Evolutionary conservation across 73 alveolate genomes (phyloP), one percentile per base, ranked within the genome.

Genomic region (Paramecium pentaurelia): DNA sequence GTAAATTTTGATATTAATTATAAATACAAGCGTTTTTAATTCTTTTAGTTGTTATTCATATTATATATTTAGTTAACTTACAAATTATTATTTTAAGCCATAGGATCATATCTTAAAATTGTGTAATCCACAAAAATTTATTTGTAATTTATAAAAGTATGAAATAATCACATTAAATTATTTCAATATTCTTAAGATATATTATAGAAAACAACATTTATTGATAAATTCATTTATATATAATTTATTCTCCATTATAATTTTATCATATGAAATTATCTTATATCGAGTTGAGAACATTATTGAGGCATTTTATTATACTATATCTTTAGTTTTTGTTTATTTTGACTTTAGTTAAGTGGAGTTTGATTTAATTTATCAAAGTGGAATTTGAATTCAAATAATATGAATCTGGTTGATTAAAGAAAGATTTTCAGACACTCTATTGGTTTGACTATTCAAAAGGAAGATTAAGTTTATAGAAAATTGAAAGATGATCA

Each of bases 401-500:
- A 34, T 18, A 12, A 8, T 71, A 8, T 10, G 40, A 9, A 9
- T 6, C 30, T 11, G 28, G 28, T 36, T 71, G 95, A 92, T 6
- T 30, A 44, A n/a, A 42, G 96, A 11, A 51, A 68, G 27, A 18
- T 95, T 9, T 60, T 27, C 32, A 47, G 93, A 86, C 59, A 87
- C 75, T 80, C 95, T 8, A 71, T 96, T 8, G 95, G 95, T 45
- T 42, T 96, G 16, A 83, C 49, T 71, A 84, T 38, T 42, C 93
- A 0, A 77, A 84, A n/a, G 92, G 94, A 20, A 96, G 25, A 73
- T 97, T 3, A 95, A 96, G 88, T 97, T 95, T 12, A 77, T 75
- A 25, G 98, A 95, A 11, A 97, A 97, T 60, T 98, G 99, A 0
- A 93, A 92, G 71, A 96, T 98, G 54, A 92, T 97, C 96, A 8